Evolutionary conservation across 78 protist genomes (phyloP), one percentile per base, ranked within the genome.

Genomic region (Dictyostelium citrinum): DNA sequence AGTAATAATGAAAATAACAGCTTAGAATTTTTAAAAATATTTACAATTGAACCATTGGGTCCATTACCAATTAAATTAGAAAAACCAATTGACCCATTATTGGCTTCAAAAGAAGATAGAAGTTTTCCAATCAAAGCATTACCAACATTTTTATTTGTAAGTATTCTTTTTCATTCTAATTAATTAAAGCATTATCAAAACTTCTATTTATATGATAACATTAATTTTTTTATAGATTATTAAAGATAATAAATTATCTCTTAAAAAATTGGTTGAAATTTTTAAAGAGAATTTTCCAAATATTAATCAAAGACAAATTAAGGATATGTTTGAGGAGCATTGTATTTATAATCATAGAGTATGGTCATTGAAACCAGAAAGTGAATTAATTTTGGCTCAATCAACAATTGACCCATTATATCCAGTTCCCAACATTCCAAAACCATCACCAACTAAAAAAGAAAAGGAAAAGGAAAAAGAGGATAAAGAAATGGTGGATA

Each of bases 131-230:
- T 46, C n/a, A 20, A 55, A 39, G 39, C 45, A 27, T 14, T 88
- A 67, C 85, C 85, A 88, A 88, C 85, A 20, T 67, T 88, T 27
- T 31, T 86, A 33, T 22, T 37, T 55, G 92, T 86, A 76, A 35
- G 49, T 58, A 12, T 27, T 9, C 17, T 2, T 31, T 33, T 27
- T 58, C 75, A 27, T 71, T 16, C 0, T 5, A 24, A 35, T n/a
- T 58, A 27, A 2, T 16, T 41, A 10, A 8, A 41, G 61, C 72
- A 61, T 88, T 78, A 39, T 88, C 5, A 78, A 49, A 46, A 70
- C 68, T 10, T 77, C 5, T 39, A 39, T 39, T 39, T 39, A 7
- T 39, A 5, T 39, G 43, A 5, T 39, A 39, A 39, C 43, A 39
- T 39, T 35, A 41, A 6, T 46, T 24, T 45, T 49, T 39, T 58